phyloP scores from a whole-genome alignment of 1,284 basidiomycete genomes.

The Pseudozyma sp. region DNA sequence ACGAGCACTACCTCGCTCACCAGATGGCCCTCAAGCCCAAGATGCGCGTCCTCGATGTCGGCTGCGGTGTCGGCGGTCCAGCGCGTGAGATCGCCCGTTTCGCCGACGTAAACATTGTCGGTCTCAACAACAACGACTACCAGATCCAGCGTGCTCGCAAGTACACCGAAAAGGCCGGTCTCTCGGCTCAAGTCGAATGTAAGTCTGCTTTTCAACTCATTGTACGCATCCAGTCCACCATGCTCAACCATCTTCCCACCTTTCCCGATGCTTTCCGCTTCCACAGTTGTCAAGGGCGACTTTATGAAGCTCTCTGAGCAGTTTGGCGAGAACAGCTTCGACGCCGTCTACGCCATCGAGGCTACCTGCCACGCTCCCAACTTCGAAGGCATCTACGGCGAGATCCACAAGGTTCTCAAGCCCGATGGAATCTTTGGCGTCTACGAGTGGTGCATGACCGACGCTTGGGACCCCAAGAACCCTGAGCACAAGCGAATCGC shows the following conservation, averaged over 20 bases:
- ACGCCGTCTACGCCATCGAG: conserved; percentile 98
- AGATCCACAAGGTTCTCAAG: conserved; percentile 95
- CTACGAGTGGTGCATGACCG: conserved; percentile 99
- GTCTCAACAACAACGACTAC: conserved; percentile 97
- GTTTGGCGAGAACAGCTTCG: conserved; percentile 93
- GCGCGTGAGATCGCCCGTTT: conserved; percentile 95
- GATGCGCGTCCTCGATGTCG: conserved; percentile 97
- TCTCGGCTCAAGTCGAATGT: conserved; percentile 81
- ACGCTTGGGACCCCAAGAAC: conserved; percentile 86
- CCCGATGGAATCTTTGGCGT: conserved; percentile 96
- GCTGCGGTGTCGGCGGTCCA: conserved; percentile 96
- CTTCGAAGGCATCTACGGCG: conserved; percentile 93
- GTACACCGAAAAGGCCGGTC: conserved; percentile 83
- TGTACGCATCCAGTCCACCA: background rate
- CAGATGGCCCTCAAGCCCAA: conserved; percentile 75
- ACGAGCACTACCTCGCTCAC: conserved; percentile 96
- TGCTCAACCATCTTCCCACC: background rate
- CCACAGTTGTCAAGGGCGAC: conserved; percentile 72
- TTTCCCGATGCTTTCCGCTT: background rate
- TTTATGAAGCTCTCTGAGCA: conserved; percentile 94
- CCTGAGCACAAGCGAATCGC: conserved; percentile 91
- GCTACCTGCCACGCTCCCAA: conserved; percentile 95
- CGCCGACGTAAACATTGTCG: conserved; percentile 85
- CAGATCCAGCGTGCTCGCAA: conserved; percentile 86
- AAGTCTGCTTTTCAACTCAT: background rate